Conservation (phyloP, 2,329 filamentous ascomycete species). For the Pyrenochaeta sp. region DNA sequence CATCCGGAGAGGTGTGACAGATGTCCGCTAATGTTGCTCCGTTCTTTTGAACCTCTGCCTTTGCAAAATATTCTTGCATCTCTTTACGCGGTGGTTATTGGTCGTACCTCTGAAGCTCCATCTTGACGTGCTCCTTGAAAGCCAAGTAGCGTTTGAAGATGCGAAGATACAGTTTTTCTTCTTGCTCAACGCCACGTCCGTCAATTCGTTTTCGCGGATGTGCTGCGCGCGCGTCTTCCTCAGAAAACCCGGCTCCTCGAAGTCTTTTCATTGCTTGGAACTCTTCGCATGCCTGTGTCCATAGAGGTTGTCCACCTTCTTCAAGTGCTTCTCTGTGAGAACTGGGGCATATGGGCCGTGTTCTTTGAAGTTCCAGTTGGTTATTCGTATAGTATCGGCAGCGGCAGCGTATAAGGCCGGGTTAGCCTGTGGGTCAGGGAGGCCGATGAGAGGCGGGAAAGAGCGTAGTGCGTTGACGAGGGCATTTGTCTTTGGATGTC, state of each 20-base stretch:
- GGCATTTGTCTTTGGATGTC: not conserved
- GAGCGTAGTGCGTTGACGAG: not conserved
- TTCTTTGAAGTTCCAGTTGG: not conserved
- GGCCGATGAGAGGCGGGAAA: not conserved
- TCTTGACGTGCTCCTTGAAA: not conserved
- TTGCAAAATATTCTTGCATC: not conserved
- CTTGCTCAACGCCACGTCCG: not conserved
- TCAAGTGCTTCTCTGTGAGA: not conserved
- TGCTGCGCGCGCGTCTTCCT: not conserved
- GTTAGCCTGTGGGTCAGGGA: not conserved
- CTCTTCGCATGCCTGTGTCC: not conserved
- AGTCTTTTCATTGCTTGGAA: not conserved
- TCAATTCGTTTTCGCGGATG: not conserved
- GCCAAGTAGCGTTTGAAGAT: not conserved
- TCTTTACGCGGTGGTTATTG: not conserved
- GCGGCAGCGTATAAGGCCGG: not conserved
- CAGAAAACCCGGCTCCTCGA: not conserved
- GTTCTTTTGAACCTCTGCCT: not conserved
- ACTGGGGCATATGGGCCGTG: not conserved
- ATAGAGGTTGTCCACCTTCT: not conserved
- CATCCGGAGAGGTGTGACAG: slow-evolving; percentile 7
- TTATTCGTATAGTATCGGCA: not conserved
- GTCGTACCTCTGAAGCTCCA: not conserved
- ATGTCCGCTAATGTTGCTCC: slow-evolving; percentile 7
- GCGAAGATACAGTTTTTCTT: not conserved